Evolutionary conservation across 768 basidiomycete species (phyloP).

Genomic region (Rossbeevera mucosa): DNA sequence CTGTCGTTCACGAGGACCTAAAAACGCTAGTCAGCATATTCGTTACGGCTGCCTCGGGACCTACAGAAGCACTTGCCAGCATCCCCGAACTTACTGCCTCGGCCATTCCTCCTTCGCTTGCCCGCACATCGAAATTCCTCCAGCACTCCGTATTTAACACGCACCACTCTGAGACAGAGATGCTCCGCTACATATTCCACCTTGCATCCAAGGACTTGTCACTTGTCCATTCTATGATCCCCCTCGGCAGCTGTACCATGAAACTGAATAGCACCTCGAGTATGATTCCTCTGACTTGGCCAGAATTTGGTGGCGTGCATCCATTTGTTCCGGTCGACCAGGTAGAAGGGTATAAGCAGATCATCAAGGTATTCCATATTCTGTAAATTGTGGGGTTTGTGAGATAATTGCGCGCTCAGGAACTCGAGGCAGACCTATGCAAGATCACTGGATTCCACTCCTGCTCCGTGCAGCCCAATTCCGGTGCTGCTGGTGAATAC

Average conservation of each 20-base stretch:
- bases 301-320: slow-evolving; percentile 85
- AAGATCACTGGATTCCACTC: slow-evolving; percentile 95
- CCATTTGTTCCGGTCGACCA: slow-evolving; percentile 91
- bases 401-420: slow-evolving; percentile 42
- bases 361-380: slow-evolving; percentile 59
- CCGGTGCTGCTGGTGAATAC: slow-evolving; percentile 97
- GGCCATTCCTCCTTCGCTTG: slow-evolving; percentile 51
- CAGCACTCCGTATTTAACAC: slow-evolving; percentile 92
- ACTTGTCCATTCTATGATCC: slow-evolving; percentile 94
- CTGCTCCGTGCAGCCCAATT: slow-evolving; percentile 97
- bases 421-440: slow-evolving; percentile 87
- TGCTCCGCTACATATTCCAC: slow-evolving; percentile 94
- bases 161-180: slow-evolving; percentile 97
- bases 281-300: slow-evolving; percentile 95
- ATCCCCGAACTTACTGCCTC: slow-evolving; percentile 39
- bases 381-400: background rate
- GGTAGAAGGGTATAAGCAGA: slow-evolving; percentile 76
- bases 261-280: slow-evolving; percentile 98
- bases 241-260: slow-evolving; percentile 95
- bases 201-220: slow-evolving; percentile 93
- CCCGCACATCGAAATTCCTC: slow-evolving; percentile 66
- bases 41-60: slow-evolving; percentile 53
- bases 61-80: slow-evolving; percentile 43
- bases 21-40: slow-evolving; percentile 79
- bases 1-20: slow-evolving; percentile 71